Evolutionary conservation across 2,329 filamentous ascomycete genomes (phyloP).

Genomic region (Diaporthe amygdali): DNA sequence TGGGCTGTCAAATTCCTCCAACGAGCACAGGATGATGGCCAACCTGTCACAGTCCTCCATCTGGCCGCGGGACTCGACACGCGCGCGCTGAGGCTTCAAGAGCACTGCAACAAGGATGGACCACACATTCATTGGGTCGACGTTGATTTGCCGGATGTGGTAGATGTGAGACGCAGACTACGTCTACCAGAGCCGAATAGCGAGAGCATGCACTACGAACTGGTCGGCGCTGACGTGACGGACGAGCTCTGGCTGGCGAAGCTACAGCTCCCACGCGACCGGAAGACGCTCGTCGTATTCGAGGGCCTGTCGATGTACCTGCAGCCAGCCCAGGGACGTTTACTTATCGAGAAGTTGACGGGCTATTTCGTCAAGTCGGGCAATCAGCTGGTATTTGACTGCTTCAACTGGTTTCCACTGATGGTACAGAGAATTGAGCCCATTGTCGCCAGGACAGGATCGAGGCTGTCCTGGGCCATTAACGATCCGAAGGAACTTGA

Average conservation of each 20-base stretch:
- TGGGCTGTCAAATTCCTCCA: slow-evolving; percentile 16
- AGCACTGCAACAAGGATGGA: not conserved
- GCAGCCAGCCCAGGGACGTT: slow-evolving; percentile 9
- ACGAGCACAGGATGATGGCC: not conserved
- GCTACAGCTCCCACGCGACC: not conserved
- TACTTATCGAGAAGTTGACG: slow-evolving; percentile 16
- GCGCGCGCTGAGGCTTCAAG: slow-evolving; percentile 20
- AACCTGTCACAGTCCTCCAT: slow-evolving; percentile 24
- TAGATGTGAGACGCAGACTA: slow-evolving; percentile 18
- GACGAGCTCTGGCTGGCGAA: slow-evolving; percentile 22
- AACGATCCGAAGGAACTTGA: slow-evolving; percentile 18
- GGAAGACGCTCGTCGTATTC: slow-evolving; percentile 21
- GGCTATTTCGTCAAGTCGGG: not conserved
- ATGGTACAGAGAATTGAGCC: slow-evolving; percentile 14
- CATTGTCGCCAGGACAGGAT: slow-evolving; percentile 15
- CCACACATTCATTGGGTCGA: slow-evolving; percentile 22
- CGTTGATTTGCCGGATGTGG: slow-evolving; percentile 22
- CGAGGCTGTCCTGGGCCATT: slow-evolving; percentile 13
- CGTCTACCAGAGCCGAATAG: not conserved
- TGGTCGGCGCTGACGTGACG: slow-evolving; percentile 16
- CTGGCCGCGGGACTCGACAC: slow-evolving; percentile 25
- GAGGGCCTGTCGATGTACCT: slow-evolving; percentile 26
- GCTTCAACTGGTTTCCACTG: slow-evolving; percentile 1
- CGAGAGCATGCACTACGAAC: slow-evolving; percentile 7
- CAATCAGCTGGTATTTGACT: slow-evolving; percentile 24